Conservation (phyloP, 371 early-diverging fungal species). For the Haplosporangium sp. region DNA sequence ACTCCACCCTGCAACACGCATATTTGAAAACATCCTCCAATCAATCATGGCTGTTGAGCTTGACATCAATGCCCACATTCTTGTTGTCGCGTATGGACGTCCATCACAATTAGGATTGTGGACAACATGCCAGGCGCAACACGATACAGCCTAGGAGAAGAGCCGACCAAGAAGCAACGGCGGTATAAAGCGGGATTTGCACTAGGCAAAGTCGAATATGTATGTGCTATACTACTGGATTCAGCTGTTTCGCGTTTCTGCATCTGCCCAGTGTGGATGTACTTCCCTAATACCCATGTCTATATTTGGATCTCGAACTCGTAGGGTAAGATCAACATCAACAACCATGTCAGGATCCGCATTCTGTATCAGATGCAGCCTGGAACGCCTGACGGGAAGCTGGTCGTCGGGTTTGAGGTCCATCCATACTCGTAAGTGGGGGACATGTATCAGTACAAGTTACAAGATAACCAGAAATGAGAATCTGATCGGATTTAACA, state of each 20-base stretch:
- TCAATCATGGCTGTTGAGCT: too few relatives aligned
- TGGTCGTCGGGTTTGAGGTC: conserved; percentile 74
- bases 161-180: conserved; percentile 39
- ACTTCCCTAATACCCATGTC: background rate
- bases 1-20: too few relatives aligned
- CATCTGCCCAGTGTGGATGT: too few relatives aligned
- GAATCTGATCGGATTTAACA: background rate
- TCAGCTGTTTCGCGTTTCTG: background rate
- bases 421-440: conserved; percentile 63
- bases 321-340: conserved; percentile 58
- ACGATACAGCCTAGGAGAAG: conserved; percentile 43
- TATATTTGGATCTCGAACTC: background rate
- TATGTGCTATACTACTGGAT: conserved; percentile 1
- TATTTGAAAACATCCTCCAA: background rate
- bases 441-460: too few relatives aligned
- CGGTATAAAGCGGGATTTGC: conserved; percentile 66
- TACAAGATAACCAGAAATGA: background rate
- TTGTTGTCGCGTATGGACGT: background rate
- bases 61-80: background rate
- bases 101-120: conserved; percentile 59
- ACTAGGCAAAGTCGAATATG: conserved; percentile 57
- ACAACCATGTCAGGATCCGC: conserved; percentile 67
- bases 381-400: conserved; percentile 46
- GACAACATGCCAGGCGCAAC: conserved; percentile 74
- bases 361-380: conserved; percentile 63